Evolutionary conservation across 1,139 yeast genomes (phyloP).

Genomic region (Magnusiomyces suaveolens): DNA sequence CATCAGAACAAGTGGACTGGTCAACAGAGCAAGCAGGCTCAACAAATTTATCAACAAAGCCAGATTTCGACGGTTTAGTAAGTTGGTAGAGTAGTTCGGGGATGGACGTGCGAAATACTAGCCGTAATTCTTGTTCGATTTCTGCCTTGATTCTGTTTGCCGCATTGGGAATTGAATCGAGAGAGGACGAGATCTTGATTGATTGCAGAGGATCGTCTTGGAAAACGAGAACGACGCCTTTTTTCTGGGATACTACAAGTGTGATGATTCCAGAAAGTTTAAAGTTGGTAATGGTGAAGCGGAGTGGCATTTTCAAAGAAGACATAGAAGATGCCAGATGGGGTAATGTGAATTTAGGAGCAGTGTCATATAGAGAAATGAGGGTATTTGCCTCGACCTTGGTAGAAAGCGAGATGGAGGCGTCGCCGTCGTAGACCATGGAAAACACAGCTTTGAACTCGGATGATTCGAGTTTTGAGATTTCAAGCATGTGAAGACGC

Average conservation of each 20-base stretch:
- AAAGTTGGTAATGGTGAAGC: slow-evolving; percentile 52
- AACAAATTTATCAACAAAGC: no score
- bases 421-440: slow-evolving; percentile 62
- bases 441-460: slow-evolving; percentile 66
- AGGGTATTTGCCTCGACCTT: slow-evolving; percentile 45
- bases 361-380: slow-evolving; percentile 30
- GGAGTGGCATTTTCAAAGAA: slow-evolving; percentile 58
- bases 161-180: slow-evolving; percentile 65
- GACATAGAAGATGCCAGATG: slow-evolving; percentile 43
- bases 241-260: slow-evolving; percentile 59
- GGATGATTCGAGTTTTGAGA: slow-evolving; percentile 62
- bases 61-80: slow-evolving; percentile 7
- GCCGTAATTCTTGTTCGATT: slow-evolving; percentile 61
- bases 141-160: slow-evolving; percentile 59
- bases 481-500: slow-evolving; percentile 58
- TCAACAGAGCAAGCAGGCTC: neutral
- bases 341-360: slow-evolving; percentile 46
- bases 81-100: slow-evolving; percentile 67
- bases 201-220: slow-evolving; percentile 68
- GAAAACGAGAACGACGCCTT: slow-evolving; percentile 64
- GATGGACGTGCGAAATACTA: slow-evolving; percentile 63
- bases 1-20: neutral
- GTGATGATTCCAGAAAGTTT: slow-evolving; percentile 59
- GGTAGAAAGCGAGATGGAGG: slow-evolving; percentile 56
- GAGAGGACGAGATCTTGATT: slow-evolving; percentile 62